Evolutionary conservation across 176 grass and related monocot genomes (phyloP), one percentile per base, ranked within the genome.

Genomic region (Eragrostis nindensis): DNA sequence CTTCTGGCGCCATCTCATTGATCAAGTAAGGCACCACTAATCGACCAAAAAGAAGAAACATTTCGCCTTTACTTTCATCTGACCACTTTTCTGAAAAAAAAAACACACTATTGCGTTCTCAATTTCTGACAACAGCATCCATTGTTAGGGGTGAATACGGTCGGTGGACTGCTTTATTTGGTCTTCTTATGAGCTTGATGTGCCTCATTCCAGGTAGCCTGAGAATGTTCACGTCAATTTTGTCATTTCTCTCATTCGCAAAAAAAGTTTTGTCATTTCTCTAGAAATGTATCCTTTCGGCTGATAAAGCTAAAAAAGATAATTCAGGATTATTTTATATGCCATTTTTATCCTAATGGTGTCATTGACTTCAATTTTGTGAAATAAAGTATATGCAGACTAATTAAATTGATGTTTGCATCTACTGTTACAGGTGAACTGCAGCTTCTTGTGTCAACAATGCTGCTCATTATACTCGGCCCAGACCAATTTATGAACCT

Each of bases 121-220:
- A 41, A 29, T 63, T 70, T 21, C 38, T 59, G 39, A 55, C 11
- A 68, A 15, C 21, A 24, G 11, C n/a, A 19, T 88, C 48, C 17
- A 15, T 17, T 68, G 43, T 50, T 36, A 93, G 90, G 84, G 86
- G 86, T 68, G 86, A 93, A 18, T 83, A 93, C 72, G 88, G 90
- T 59, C 80, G 73, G 66, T 93, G 94, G 90, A 85, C 83, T 27
- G 77, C 83, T 83, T 93, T 93, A 56, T 59, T 97, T 19, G 80
- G 80, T 38, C 83, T 93, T 69, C 76, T 93, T 60, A 26, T 97
- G 54, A 81, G 88, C 68, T 65, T 97, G 15, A 68, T 97, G 44
- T 91, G 89, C 86, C 56, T 80, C 43, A 72, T 97, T 87, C 94
- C 94, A 70, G 90, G 93, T 93, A 84, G 64, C 19, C 15, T 63